Base-by-base conservation (phyloP, 345 rosid species). In the Aethionema arabicum region DNA sequence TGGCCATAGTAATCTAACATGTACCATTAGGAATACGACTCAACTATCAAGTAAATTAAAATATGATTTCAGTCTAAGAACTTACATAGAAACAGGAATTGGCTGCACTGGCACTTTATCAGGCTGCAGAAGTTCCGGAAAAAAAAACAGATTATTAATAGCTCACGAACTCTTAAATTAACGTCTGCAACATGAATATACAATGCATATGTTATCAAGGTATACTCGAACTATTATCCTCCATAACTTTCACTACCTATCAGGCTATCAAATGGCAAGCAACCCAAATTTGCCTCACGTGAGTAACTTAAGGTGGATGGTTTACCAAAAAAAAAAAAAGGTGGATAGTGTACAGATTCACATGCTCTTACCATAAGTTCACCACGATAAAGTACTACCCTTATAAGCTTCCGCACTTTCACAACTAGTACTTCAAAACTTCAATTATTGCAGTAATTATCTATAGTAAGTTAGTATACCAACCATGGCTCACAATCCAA, bases 51-150 rank as follows among this genome's bases (percentile, higher is more conserved):
- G 65, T 47, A 32, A 65, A 12, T 33, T 45, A 29, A 55, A 56
- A 56, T 37, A 53, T 29, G 63, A 70, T 41, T 27, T 48, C 51
- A 48, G 8, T 41, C 33, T 36, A 53, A 57, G 35, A 65, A 79
- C 98, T 89, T 76, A 92, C 98, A 81, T 84, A 48, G 93, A 81
- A 69, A 87, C 79, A 11, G 98, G 98, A 69, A 81, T 76, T 31
- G 93, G 81, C 74, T 87, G 92, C 61, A 68, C 55, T 7, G 86
- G 71, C 42, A 77, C 89, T 73, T 82, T 82, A 52, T 81, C 81
- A 47, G 79, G 74, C 98, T 92, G 95, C 86, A 82, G 27, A 73
- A 9, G 15, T n/a, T 33, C 66, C 74, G 44, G 55, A 63, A 66
- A 57, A 31, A 63, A 43, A 27, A 16, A 72, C 9, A 67, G 11